Percentiles rank a stretch among this genome's conserved stretches.
phyloP scores from a whole-genome alignment of 2,329 filamentous ascomycete genomes.

The Colletotrichum karsti region DNA sequence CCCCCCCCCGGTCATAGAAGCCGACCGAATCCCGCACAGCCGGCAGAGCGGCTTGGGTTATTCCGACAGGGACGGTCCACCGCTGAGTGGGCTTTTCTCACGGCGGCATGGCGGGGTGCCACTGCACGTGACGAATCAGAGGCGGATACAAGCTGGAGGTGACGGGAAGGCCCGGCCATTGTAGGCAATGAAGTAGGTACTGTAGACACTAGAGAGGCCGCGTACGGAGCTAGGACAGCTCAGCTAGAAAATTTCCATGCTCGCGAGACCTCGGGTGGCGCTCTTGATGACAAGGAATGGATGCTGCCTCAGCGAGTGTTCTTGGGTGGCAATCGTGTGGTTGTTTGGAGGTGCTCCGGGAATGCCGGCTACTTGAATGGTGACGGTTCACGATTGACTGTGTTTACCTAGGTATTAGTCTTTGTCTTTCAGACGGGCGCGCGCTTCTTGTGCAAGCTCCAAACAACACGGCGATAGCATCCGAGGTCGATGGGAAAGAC shows the following conservation, averaged over 20 bases:
- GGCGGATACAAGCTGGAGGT: conserved; percentile 3
- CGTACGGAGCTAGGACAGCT: conserved; percentile 14
- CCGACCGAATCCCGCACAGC: conserved; percentile 49
- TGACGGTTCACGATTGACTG: too few species aligned
- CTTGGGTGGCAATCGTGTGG: neutral
- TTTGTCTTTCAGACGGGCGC: too few species aligned
- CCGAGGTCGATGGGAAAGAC: too few species aligned
- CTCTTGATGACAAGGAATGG: neutral
- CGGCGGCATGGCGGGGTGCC: too few species aligned
- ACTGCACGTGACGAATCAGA: conserved; percentile 10
- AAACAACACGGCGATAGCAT: too few species aligned
- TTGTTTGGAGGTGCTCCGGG: neutral
- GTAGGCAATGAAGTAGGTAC: neutral
- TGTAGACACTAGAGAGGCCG: neutral
- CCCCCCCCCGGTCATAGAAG: conserved; percentile 47
- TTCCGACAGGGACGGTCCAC: conserved; percentile 1
- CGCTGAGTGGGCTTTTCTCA: too few species aligned
- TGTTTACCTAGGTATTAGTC: too few species aligned
- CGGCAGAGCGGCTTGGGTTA: conserved; percentile 15
- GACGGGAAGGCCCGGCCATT: conserved; percentile 7
- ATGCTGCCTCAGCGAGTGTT: neutral
- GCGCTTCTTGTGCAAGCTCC: too few species aligned
- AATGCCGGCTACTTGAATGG: too few species aligned
- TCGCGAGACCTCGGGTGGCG: neutral
- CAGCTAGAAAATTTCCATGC: neutral